phyloP scores from a whole-genome alignment of 495 filamentous ascomycete species.

The Hyphodiscus hymeniophilus region DNA sequence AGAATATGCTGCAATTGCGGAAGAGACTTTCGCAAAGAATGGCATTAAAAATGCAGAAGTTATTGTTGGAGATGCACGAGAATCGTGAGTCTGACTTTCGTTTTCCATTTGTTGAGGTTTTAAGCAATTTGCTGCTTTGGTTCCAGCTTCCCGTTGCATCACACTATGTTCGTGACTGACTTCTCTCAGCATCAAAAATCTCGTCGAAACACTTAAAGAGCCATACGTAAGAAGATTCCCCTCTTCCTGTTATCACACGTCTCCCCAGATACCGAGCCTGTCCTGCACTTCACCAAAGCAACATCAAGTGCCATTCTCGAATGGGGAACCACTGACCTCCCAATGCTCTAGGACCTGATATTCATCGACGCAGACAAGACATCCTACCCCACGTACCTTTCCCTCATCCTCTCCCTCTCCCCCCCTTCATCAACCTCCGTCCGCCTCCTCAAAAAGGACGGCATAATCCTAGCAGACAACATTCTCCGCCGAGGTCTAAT shows the following conservation, averaged over 20 bases:
- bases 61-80: constrained; percentile 27
- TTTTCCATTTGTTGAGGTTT: neutral
- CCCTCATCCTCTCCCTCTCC: constrained; percentile 20
- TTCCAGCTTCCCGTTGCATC: no score
- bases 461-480: constrained; percentile 31
- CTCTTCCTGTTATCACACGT: no score
- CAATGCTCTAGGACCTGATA: no score
- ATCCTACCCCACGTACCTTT: constrained; percentile 27
- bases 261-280: no score
- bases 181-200: constrained; percentile 18
- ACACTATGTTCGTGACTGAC: no score
- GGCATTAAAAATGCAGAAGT: constrained; percentile 26
- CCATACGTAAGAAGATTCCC: no score
- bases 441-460: constrained; percentile 25
- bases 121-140: no score
- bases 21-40: constrained; percentile 20
- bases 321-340: no score
- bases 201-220: constrained; percentile 21
- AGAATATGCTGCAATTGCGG: constrained; percentile 25
- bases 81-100: constrained; percentile 23
- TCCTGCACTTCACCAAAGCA: no score
- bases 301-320: no score
- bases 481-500: constrained; percentile 28
- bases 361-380: constrained; percentile 34
- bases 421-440: neutral